Base-by-base conservation (phyloP, 495 filamentous ascomycete genomes). In the Letharia columbiana region DNA sequence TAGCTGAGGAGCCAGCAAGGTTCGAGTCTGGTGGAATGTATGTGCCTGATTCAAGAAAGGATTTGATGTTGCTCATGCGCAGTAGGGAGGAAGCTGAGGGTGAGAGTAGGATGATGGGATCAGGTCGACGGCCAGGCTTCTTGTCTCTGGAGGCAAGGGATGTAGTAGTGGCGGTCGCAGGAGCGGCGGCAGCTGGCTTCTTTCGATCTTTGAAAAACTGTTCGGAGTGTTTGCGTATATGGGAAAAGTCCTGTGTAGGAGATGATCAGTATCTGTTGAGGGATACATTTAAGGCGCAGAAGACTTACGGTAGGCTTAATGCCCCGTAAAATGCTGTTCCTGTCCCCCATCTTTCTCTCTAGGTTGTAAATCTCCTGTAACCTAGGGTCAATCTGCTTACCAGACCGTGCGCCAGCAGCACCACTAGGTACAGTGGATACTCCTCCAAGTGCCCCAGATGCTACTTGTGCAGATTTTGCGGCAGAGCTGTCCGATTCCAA, bases 61-160 rank as follows among this genome's bases (percentile, higher is more conserved):
- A 86, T 69, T 96, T 95, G 77, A 96, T 91, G 76, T 99, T 99
- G 33, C 90, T 87, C 88, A 97, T 91, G 75, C 91, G 89, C n/a
- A 99, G 90, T 59, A 98, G 89, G 12, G 93, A 93, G 31, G 92
- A 96, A 42, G 95, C 95, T 40, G 92, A 97, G n/a, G 95, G 94
- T 4, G 95, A 98, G 71, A 99, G 87, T 18, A 99, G 86, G 78
- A 99, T 96, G 77, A 99, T 99, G 31, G 95, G 95, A 73, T 98
- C 92, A 60, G 86, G 85, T 45, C 91, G 86, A 18, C 84, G 82
- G 72, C 76, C 75, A 63, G 82, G 76, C 64, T 82, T 83, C 71
- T 84, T 80, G 69, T 73, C 74, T 42, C 87, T 79, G 33, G 73
- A 73, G 13, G 79, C 68, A 23, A 70, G 56, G 41, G 70, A 66